These are phyloP conservation scores for Cadophora gregata DNA, from an alignment of 2,329 filamentous ascomycete genomes.

Conservation along the genomic window DNA sequence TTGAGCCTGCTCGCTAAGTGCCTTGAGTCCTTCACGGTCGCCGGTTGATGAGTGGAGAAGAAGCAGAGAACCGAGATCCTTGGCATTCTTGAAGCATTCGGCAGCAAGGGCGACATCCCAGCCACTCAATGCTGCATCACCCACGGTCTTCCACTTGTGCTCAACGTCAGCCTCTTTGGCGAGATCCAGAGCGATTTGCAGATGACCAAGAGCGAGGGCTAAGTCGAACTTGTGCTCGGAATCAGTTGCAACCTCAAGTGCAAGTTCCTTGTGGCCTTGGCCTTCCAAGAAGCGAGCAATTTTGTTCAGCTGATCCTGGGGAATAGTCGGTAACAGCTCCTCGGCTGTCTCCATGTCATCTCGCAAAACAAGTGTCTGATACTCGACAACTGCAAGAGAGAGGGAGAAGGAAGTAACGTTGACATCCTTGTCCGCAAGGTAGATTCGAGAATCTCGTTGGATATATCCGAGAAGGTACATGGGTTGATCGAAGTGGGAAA, in stretches of 20 bases:
- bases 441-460: slow-evolving; percentile 91
- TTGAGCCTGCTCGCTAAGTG: slow-evolving; percentile 76
- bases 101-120: slow-evolving; percentile 91
- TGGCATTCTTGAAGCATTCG: slow-evolving; percentile 90
- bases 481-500: slow-evolving; percentile 94
- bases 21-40: slow-evolving; percentile 74
- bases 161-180: slow-evolving; percentile 85
- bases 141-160: slow-evolving; percentile 98
- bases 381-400: slow-evolving; percentile 92
- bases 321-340: slow-evolving; percentile 83
- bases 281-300: slow-evolving; percentile 97
- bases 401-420: slow-evolving; percentile 88
- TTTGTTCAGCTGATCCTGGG: slow-evolving; percentile 95
- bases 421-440: slow-evolving; percentile 95
- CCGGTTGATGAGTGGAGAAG: slow-evolving; percentile 87
- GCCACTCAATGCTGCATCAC: slow-evolving; percentile 82
- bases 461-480: slow-evolving; percentile 97
- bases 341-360: slow-evolving; percentile 91
- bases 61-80: slow-evolving; percentile 87
- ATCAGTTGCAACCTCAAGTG: slow-evolving; percentile 92
- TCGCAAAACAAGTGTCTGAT: slow-evolving; percentile 93
- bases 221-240: slow-evolving; percentile 97
- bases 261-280: slow-evolving; percentile 95
- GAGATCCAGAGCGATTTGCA: slow-evolving; percentile 84
- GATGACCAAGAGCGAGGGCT: slow-evolving; percentile 79